Percentiles rank a stretch among this genome's conserved stretches.
Evolutionary conservation across 768 basidiomycete genomes (phyloP).

Genomic region (Phlebiopsis gigantea): DNA sequence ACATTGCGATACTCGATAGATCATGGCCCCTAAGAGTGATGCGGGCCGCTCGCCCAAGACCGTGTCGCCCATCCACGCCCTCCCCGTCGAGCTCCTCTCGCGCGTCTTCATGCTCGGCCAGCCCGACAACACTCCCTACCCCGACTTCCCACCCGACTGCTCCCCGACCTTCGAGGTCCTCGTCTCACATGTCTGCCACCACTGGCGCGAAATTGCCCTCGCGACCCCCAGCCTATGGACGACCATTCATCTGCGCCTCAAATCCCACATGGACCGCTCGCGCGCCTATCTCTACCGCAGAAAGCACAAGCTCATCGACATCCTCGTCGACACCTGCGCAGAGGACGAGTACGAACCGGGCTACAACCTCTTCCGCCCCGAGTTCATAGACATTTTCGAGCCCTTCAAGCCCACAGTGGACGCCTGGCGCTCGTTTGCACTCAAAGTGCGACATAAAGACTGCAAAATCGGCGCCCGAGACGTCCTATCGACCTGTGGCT

Average conservation of each 20-base stretch:
- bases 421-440: constrained; percentile 55
- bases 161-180: constrained; percentile 45
- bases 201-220: constrained; percentile 53
- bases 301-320: constrained; percentile 34
- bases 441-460: constrained; percentile 54
- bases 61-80: constrained; percentile 22
- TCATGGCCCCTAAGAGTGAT: no score
- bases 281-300: constrained; percentile 37
- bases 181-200: constrained; percentile 52
- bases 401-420: constrained; percentile 35
- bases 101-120: constrained; percentile 49
- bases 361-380: constrained; percentile 46
- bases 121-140: constrained; percentile 31
- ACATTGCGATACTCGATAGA: no score
- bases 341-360: constrained; percentile 42
- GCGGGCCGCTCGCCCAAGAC: neutral
- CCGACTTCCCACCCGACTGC: constrained; percentile 38
- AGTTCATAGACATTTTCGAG: constrained; percentile 38
- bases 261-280: constrained; percentile 44
- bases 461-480: constrained; percentile 51
- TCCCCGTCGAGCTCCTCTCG: constrained; percentile 29
- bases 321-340: constrained; percentile 54
- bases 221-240: constrained; percentile 47
- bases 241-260: constrained; percentile 48
- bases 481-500: constrained; percentile 44